phyloP scores from a whole-genome alignment of 176 grass and related monocot genomes.

The Guadua angustifolia region DNA sequence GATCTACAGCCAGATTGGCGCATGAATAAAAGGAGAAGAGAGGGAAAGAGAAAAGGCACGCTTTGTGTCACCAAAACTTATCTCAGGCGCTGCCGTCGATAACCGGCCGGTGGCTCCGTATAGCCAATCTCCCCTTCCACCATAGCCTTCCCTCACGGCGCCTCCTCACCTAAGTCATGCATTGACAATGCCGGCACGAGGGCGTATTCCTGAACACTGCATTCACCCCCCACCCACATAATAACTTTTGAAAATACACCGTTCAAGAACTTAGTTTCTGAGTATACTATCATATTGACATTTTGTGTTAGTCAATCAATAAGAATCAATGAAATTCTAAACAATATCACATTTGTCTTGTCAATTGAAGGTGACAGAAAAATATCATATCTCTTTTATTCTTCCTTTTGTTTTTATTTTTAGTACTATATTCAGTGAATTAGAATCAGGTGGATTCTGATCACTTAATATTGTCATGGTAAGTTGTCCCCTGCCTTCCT shows the following conservation, averaged over 20 bases:
- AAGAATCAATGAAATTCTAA: slow-evolving; percentile 26
- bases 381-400: background rate
- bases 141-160: too few species aligned
- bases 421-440: slow-evolving; percentile 23
- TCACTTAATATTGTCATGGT: background rate
- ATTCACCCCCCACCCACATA: too few species aligned
- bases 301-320: slow-evolving; percentile 23
- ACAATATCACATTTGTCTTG: slow-evolving; percentile 21
- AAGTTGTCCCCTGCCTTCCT: background rate
- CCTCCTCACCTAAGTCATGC: too few species aligned
- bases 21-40: too few species aligned
- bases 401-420: background rate
- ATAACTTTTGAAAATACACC: background rate
- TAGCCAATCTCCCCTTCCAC: too few species aligned
- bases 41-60: too few species aligned
- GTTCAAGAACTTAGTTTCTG: slow-evolving; percentile 33
- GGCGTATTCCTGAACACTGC: too few species aligned
- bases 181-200: too few species aligned
- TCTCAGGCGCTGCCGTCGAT: too few species aligned
- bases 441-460: slow-evolving; percentile 29
- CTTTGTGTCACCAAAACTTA: too few species aligned
- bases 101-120: too few species aligned
- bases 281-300: slow-evolving; percentile 17
- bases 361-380: slow-evolving; percentile 48
- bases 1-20: too few species aligned